Evolutionary conservation across 805 yeast species (phyloP).

Genomic region (Ogataea nakhonphanomensis): DNA sequence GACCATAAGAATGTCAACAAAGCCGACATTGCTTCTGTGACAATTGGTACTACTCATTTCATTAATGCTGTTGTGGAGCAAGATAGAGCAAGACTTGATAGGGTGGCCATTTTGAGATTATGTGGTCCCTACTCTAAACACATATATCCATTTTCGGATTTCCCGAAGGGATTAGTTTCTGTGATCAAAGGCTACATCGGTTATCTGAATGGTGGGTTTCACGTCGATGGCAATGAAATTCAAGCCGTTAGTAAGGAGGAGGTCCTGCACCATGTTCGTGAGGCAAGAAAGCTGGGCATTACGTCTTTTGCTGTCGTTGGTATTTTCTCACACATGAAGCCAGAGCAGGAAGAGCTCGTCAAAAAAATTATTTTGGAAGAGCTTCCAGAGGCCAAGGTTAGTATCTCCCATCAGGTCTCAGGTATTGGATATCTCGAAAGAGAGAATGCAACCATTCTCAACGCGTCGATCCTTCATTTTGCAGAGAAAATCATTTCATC

Average conservation of each 20-base stretch:
- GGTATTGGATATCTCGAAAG: constrained; percentile 45
- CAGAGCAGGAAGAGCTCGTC: constrained; percentile 37
- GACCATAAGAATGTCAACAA: constrained; percentile 15
- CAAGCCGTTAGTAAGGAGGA: constrained; percentile 30
- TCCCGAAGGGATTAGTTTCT: constrained; percentile 37
- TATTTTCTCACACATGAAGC: constrained; percentile 38
- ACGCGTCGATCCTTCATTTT: constrained; percentile 42
- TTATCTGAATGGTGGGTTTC: constrained; percentile 39
- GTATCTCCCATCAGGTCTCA: constrained; percentile 38
- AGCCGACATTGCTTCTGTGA: constrained; percentile 39
- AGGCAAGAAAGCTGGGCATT: constrained; percentile 34
- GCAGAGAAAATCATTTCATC: constrained; percentile 40
- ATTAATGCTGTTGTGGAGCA: constrained; percentile 49
- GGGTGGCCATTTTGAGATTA: constrained; percentile 44
- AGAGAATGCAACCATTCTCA: constrained; percentile 46
- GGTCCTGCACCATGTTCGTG: constrained; percentile 13
- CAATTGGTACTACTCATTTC: constrained; percentile 51
- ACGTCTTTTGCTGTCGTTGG: constrained; percentile 40
- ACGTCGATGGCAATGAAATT: constrained; percentile 41
- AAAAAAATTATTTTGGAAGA: constrained; percentile 32
- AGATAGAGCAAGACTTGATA: constrained; percentile 39
- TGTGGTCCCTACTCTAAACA: constrained; percentile 41
- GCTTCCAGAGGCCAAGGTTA: constrained; percentile 35
- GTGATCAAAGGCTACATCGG: constrained; percentile 37
- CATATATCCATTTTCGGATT: constrained; percentile 42